Conservation (phyloP, 495 filamentous ascomycete genomes). For the Xylaria cubensis region DNA sequence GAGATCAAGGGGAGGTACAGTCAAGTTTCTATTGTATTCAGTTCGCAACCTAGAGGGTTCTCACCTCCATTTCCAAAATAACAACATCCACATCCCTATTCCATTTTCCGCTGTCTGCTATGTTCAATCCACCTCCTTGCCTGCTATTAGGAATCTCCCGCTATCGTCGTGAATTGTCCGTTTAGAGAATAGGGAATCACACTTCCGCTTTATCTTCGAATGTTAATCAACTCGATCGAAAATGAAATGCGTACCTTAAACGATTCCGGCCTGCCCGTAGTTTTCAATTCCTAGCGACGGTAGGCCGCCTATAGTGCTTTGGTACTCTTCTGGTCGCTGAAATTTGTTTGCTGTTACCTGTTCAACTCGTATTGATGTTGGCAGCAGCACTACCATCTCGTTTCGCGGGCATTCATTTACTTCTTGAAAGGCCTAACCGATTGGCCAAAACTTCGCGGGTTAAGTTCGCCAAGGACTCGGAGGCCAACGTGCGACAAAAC, state of each 20-base stretch:
- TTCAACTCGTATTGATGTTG: too few species aligned
- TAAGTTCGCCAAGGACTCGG: background rate
- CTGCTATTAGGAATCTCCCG: background rate
- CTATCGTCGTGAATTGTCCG: background rate
- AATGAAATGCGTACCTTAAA: background rate
- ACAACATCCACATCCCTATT: too few species aligned
- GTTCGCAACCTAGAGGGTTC: too few species aligned
- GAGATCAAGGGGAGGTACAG: too few species aligned
- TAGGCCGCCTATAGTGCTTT: background rate
- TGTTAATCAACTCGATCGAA: background rate
- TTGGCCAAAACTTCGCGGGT: background rate
- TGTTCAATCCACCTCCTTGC: background rate
- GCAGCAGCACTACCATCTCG: background rate
- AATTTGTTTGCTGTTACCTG: too few species aligned
- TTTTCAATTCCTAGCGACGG: background rate
- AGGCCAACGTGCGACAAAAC: background rate
- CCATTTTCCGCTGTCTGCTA: background rate
- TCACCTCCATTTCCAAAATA: too few species aligned
- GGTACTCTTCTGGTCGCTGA: background rate
- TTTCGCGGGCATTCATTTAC: background rate
- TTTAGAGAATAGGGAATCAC: background rate
- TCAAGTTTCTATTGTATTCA: too few species aligned
- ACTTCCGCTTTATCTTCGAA: background rate
- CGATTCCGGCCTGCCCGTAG: background rate
- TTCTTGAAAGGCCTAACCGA: background rate